phyloP scores from a whole-genome alignment of 1,284 basidiomycete genomes.

The Neonothopanus nambi region DNA sequence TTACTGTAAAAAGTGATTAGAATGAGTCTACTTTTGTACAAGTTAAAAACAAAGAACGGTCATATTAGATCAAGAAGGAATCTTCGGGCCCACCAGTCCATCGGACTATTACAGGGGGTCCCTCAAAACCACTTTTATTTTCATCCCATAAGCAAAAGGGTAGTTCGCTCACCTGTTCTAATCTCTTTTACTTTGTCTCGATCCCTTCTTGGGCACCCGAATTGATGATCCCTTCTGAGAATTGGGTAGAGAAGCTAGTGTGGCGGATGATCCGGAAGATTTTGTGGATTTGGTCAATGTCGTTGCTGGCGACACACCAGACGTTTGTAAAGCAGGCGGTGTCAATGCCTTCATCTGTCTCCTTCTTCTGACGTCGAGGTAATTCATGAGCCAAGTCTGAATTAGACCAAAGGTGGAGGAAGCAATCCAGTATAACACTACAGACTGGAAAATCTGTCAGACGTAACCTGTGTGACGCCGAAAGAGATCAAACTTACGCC shows the following conservation, averaged over 20 bases:
- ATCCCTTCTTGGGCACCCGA: no score
- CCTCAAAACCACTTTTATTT: constrained; percentile 72
- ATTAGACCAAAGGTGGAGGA: constrained; percentile 79
- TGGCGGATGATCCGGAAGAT: constrained; percentile 8
- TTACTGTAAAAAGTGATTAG: no score
- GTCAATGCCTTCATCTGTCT: constrained; percentile 23
- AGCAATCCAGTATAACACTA: constrained; percentile 83
- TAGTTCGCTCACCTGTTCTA: constrained; percentile 14
- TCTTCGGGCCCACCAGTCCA: constrained; percentile 49
- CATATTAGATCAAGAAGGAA: constrained; percentile 87
- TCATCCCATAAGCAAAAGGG: constrained; percentile 45
- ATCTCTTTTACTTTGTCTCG: constrained; percentile 5
- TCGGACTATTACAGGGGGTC: constrained; percentile 42
- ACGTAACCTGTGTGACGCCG: not conserved
- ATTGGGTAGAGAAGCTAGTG: constrained; percentile 1
- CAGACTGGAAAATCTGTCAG: constrained; percentile 48
- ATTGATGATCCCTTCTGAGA: not conserved
- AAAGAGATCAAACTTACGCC: constrained; percentile 52
- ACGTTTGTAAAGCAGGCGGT: constrained; percentile 8
- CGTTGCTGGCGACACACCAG: constrained; percentile 11
- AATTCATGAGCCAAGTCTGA: constrained; percentile 79
- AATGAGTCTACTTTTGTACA: no score
- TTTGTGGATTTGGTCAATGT: not conserved
- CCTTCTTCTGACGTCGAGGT: constrained; percentile 52
- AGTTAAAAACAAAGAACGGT: constrained; percentile 30